phyloP scores from a whole-genome alignment of 2,329 filamentous ascomycete species.

The Sclerotinia nivalis region DNA sequence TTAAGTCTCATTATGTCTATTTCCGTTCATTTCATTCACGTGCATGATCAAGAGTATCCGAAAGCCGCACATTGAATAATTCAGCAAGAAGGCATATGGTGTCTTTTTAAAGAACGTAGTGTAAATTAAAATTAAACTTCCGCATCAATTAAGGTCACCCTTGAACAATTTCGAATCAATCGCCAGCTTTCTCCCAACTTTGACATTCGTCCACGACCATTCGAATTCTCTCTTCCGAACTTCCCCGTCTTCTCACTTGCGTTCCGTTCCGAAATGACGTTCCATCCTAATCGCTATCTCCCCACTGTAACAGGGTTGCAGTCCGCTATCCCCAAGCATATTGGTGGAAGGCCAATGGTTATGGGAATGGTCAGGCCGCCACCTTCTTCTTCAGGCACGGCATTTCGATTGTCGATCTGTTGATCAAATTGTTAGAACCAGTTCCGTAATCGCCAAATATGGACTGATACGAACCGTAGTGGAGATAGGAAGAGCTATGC shows the following conservation, averaged over 20 bases:
- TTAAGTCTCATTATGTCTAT: too few relatives aligned
- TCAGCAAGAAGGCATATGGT: too few relatives aligned
- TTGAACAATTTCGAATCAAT: not conserved
- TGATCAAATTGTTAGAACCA: slow-evolving; percentile 36
- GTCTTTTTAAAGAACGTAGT: too few relatives aligned
- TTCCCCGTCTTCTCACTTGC: not conserved
- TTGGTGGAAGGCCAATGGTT: not conserved
- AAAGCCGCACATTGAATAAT: too few relatives aligned
- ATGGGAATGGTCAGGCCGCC: not conserved
- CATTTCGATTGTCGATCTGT: slow-evolving; percentile 32
- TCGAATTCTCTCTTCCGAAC: not conserved
- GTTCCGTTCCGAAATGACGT: too few relatives aligned
- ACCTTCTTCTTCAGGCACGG: not conserved
- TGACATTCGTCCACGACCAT: not conserved
- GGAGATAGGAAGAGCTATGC: not conserved
- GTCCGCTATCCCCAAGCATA: not conserved
- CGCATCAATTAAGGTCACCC: too few relatives aligned
- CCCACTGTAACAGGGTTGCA: not conserved
- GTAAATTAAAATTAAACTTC: not conserved
- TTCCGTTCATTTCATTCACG: too few relatives aligned
- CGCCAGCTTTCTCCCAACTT: not conserved
- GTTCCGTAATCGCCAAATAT: not conserved
- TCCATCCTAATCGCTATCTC: not conserved
- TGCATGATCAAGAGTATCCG: too few relatives aligned
- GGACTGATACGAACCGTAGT: not conserved